Evolutionary conservation across 306 rosid genomes (phyloP), one percentile per base, ranked within the genome.

Genomic region (Coriaria nepalensis): DNA sequence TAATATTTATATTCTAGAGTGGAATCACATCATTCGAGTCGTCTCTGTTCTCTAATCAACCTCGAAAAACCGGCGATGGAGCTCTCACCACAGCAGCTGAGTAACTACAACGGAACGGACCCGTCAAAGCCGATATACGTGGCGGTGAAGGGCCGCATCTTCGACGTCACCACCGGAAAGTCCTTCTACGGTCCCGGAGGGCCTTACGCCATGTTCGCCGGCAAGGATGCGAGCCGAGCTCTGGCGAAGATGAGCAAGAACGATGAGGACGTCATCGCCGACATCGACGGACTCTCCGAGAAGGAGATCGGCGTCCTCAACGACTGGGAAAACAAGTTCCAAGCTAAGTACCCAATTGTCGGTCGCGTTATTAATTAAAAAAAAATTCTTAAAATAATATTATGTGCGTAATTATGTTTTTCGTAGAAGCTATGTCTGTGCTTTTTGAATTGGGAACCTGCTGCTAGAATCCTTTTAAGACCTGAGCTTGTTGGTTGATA

Each of bases 141-240:
- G 40, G 88, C 95, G 0, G 9, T 88, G 33, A 88, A 83, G 47
- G 80, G 95, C 2, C 93, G 86, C 37, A 62, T 88, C 14, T 88
- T 74, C 79, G 83, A 90, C 61, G 95, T 90, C 32, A 85, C 79
- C n/a, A 39, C 71, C 61, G 95, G 98, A 0, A 72, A 65, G 53
- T 79, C 87, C 8, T 90, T 90, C 81, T 90, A 90, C 62, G 95
- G 98, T 40, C 92, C 95, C 14, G 87, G 92, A 0, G 98, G 95
- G 2, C 42, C 98, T 11, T 90, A 90, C 72, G 80, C 76, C 50
- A 68, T 84, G 95, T 90, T 90, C 72, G 95, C 95, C 15, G 98
- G 95, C 44, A 84, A 77, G 54, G 98, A 90, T 56, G 94, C 98
- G 2, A 90, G 92, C 85, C 58, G 94, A 61, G 98, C 98, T 55